Base-by-base conservation (phyloP, 495 filamentous ascomycete genomes). In the Aspergillus campestris region DNA sequence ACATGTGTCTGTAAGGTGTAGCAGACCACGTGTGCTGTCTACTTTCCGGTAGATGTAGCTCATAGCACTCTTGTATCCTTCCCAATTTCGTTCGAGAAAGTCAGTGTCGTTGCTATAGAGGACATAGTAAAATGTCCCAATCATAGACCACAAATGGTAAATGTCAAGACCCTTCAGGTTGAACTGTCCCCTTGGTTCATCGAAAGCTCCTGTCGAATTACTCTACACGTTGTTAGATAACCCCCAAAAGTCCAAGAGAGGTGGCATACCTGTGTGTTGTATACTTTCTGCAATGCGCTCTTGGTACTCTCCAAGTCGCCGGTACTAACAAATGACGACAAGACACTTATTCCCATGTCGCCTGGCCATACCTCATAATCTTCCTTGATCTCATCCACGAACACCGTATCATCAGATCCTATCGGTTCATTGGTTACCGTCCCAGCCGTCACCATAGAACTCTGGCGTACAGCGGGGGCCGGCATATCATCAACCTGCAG, bases 101-200 rank as follows among this genome's bases (percentile, higher is more conserved):
- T 60, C 56, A 9, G 66, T 67, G 44, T 82, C 75, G 34, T 75
- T 70, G 6, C 76, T 79, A 50, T 69, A 80, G 8, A 83, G 65
- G 38, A 77, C 59, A 48, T 82, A 83, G 42, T 81, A 79, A 52
- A 79, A 80, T 8, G 75, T 80, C 13, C 79, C 78, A 34, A 81
- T 74, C 67, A 83, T 73, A 5, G 72, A 70, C 70, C 74, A 77
- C 72, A 81, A 78, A 50, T 83, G 79, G 53, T 83, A 83, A 7
- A 78, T 81, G 50, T 80, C 79, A 38, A 73, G 76, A 31, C 68
- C 59, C 40, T 71, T 73, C 36, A 77, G 72, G 28, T 75, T 68
- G 42, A 82, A 59, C 8, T 74, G 77, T 32, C 78, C 78, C 0
- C 81, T 79, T 15, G 77, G 75, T 55, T 81, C 80, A n/a, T 71